Base-by-base conservation (phyloP, 2,329 filamentous ascomycete genomes). In the Colletotrichum tamarilloi region DNA sequence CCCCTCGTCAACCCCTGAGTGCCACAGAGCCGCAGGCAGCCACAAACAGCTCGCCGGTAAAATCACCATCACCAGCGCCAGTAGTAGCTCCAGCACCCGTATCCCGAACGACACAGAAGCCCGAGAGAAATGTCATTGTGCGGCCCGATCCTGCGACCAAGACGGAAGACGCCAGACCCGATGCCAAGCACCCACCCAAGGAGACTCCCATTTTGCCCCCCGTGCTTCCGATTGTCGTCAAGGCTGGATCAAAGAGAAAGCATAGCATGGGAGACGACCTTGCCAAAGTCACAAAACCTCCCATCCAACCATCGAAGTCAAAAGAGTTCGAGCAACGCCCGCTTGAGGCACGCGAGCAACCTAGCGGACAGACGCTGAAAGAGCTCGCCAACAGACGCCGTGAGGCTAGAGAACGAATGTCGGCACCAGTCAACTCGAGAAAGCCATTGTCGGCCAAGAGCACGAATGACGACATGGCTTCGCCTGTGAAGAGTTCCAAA, bases 231-330 rank as follows among this genome's bases (percentile, higher is more conserved):
- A 38, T 26, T 11, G 76, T 78, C 60, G 69, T 77, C 52, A 91
- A 88, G 80, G 80, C 84, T 38, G 86, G 87, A 59, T 85, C 88
- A 65, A 92, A 92, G 83, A 84, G 90, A 65, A 92, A 92, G 77
- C 84, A 87, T 59, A 87, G 85, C 63, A 84, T 85, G 42, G 84
- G 87, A 60, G 90, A 92, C 22, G 90, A 92, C 56, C 84, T 86
- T 9, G 67, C 38, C 58, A 74, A 68, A 24, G n/a, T 77, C 59
- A 76, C 78, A 66, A 76, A 77, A 62, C 28, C 24, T 4, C 12
- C 30, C 75, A 77, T 60, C 73, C 76, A 69, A 70, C 73, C 62
- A n/a, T 77, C 70, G 53, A 81, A 79, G 74, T 76, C 76, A 68
- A 85, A 78, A 72, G 76, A 75, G 55, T 74, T 38, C 26, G 73